Evolutionary conservation across 495 filamentous ascomycete genomes (phyloP).

Genomic region (Friedmanniomyces simplex): DNA sequence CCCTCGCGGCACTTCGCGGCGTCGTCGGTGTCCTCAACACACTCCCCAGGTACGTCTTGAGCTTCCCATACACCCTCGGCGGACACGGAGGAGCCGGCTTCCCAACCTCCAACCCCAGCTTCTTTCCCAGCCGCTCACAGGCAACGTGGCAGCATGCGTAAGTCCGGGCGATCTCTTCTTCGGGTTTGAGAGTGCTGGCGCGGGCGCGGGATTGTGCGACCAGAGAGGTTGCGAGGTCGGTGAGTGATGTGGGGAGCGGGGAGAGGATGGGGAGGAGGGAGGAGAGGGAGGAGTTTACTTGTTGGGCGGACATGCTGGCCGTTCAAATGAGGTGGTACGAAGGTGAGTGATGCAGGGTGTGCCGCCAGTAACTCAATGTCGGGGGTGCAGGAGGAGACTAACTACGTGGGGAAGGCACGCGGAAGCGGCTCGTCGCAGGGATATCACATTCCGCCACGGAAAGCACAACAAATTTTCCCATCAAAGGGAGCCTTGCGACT

Average conservation of each 20-base stretch:
- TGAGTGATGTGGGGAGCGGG: conserved; percentile 60
- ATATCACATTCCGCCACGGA: no score
- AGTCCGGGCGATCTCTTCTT: conserved; percentile 77
- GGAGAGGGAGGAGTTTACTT: neutral
- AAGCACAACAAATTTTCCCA: no score
- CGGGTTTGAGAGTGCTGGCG: conserved; percentile 66
- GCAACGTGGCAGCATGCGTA: conserved; percentile 90
- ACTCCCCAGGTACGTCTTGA: conserved; percentile 70
- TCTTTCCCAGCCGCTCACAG: conserved; percentile 76
- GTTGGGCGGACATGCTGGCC: neutral
- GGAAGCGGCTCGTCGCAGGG: no score
- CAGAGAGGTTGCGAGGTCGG: conserved; percentile 66
- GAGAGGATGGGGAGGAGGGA: conserved; percentile 67
- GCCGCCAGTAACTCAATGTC: no score
- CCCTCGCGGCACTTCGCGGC: conserved; percentile 20
- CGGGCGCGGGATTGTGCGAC: conserved; percentile 77
- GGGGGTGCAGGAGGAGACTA: no score
- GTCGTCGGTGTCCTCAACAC: conserved; percentile 39
- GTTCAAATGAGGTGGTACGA: neutral
- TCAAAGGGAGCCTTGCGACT: no score
- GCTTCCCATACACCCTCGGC: conserved; percentile 71
- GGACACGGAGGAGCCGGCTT: conserved; percentile 72
- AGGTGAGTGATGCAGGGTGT: no score
- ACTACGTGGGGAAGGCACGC: no score
- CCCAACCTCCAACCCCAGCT: conserved; percentile 75